Conservation (phyloP, 2,329 filamentous ascomycete species). For the Sporothrix variecibatus region DNA sequence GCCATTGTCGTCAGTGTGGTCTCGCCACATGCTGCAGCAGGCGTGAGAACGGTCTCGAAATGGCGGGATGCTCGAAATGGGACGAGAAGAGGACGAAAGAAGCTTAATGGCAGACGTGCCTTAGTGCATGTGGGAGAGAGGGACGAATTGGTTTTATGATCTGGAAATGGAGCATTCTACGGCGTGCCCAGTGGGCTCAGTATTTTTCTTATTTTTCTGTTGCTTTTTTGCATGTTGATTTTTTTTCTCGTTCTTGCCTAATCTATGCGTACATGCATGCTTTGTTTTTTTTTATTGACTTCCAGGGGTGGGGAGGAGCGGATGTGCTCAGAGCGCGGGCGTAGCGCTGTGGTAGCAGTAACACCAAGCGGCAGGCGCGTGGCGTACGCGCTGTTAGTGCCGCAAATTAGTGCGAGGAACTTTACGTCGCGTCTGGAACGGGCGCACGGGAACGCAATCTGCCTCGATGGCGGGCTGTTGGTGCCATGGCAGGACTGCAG, state of each 20-base stretch:
- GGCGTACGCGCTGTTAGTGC: constrained; percentile 20
- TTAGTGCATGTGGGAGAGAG: constrained; percentile 19
- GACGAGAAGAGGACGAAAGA: constrained; percentile 14
- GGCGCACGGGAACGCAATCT: constrained; percentile 24
- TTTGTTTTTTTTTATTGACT: constrained; percentile 29
- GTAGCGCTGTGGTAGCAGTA: constrained; percentile 13
- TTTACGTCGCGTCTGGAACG: constrained; percentile 23
- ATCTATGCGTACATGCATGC: constrained; percentile 12
- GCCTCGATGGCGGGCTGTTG: constrained; percentile 15
- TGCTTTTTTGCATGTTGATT: constrained; percentile 1
- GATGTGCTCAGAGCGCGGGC: constrained; percentile 6
- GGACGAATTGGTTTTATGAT: constrained; percentile 19
- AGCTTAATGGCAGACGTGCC: constrained; percentile 21
- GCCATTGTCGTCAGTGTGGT: constrained; percentile 27
- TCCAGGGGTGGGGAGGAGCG: constrained; percentile 28
- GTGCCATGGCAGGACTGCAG: constrained; percentile 18
- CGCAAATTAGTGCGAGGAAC: constrained; percentile 9
- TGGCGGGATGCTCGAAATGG: neutral
- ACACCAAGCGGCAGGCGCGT: constrained; percentile 22
- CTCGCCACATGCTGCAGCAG: constrained; percentile 22
- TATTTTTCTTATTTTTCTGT: neutral
- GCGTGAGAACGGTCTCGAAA: neutral
- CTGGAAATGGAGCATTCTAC: constrained; percentile 6
- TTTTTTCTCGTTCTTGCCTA: constrained; percentile 24
- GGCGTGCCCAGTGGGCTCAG: neutral